Evolutionary conservation across 768 basidiomycete genomes (phyloP).

Genomic region (Serendipita vermifera): DNA sequence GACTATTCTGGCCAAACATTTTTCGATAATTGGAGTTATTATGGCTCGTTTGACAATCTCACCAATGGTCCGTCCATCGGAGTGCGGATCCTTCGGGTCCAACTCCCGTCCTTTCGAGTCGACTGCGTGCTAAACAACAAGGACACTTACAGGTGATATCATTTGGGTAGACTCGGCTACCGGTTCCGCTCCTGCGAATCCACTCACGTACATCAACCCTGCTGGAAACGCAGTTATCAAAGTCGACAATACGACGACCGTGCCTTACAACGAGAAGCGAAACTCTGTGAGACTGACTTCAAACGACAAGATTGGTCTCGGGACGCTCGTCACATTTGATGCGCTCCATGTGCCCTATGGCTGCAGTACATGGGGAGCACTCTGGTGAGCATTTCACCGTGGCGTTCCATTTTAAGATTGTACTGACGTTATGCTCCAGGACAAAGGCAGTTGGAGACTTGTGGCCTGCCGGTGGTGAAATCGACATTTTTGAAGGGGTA

Average conservation of each 20-base stretch:
- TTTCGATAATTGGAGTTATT: slow-evolving; percentile 59
- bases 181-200: slow-evolving; percentile 29
- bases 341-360: slow-evolving; percentile 41
- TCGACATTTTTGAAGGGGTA: slow-evolving; percentile 78
- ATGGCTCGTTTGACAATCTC: slow-evolving; percentile 35
- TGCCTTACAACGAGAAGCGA: slow-evolving; percentile 43
- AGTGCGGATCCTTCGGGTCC: slow-evolving; percentile 8
- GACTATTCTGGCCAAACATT: slow-evolving; percentile 49
- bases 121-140: slow-evolving; percentile 64
- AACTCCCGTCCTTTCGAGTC: slow-evolving; percentile 25
- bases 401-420: slow-evolving; percentile 26
- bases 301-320: slow-evolving; percentile 32
- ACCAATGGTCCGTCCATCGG: slow-evolving; percentile 35
- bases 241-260: slow-evolving; percentile 54
- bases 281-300: slow-evolving; percentile 54
- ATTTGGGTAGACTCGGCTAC: slow-evolving; percentile 34
- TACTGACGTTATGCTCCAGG: slow-evolving; percentile 37
- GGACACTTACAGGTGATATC: slow-evolving; percentile 18
- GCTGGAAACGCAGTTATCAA: slow-evolving; percentile 65
- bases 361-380: slow-evolving; percentile 32
- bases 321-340: slow-evolving; percentile 36
- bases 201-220: slow-evolving; percentile 49
- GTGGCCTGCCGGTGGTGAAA: slow-evolving; percentile 33
- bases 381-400: slow-evolving; percentile 12
- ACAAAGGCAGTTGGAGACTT: slow-evolving; percentile 20